Percentiles rank a stretch among this genome's conserved stretches.
phyloP scores from a whole-genome alignment of 2,329 filamentous ascomycete species.

The Sporothrix protearum region DNA sequence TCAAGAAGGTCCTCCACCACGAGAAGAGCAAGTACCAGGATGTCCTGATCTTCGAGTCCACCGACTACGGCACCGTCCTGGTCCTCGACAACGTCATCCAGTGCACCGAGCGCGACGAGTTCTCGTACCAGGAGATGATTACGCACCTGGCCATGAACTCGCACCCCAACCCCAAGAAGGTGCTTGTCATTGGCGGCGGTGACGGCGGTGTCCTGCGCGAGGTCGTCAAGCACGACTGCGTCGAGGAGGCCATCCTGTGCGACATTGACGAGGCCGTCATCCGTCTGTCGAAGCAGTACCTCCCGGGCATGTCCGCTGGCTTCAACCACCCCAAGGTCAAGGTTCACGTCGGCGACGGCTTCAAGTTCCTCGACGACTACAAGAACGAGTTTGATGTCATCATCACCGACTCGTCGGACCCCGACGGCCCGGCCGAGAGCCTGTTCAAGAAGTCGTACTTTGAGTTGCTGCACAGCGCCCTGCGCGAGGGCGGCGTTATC shows the following conservation, averaged over 20 bases:
- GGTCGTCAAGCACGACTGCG: slow-evolving; percentile 96
- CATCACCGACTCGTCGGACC: slow-evolving; percentile 98
- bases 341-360: slow-evolving; percentile 91
- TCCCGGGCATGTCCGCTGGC: slow-evolving; percentile 87
- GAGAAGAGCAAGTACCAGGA: slow-evolving; percentile 99
- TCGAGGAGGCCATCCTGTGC: slow-evolving; percentile 94
- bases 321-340: slow-evolving; percentile 93
- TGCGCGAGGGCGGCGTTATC: slow-evolving; percentile 94
- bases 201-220: slow-evolving; percentile 97
- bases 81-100: slow-evolving; percentile 99
- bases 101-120: slow-evolving; percentile 97
- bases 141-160: slow-evolving; percentile 97
- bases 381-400: slow-evolving; percentile 99
- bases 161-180: slow-evolving; percentile 96
- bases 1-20: slow-evolving; percentile 97
- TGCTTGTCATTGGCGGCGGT: slow-evolving; percentile 95
- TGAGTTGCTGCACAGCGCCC: slow-evolving; percentile 82
- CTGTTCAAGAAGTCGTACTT: slow-evolving; percentile 99
- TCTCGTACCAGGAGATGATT: slow-evolving; percentile 99
- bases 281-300: slow-evolving; percentile 96
- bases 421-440: slow-evolving; percentile 91
- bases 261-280: slow-evolving; percentile 99
- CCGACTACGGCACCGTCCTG: slow-evolving; percentile 91
- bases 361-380: slow-evolving; percentile 96
- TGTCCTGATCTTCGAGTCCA: slow-evolving; percentile 97